phyloP scores from a whole-genome alignment of 2,329 filamentous ascomycete genomes.

The Lasiodiplodia theobromae region DNA sequence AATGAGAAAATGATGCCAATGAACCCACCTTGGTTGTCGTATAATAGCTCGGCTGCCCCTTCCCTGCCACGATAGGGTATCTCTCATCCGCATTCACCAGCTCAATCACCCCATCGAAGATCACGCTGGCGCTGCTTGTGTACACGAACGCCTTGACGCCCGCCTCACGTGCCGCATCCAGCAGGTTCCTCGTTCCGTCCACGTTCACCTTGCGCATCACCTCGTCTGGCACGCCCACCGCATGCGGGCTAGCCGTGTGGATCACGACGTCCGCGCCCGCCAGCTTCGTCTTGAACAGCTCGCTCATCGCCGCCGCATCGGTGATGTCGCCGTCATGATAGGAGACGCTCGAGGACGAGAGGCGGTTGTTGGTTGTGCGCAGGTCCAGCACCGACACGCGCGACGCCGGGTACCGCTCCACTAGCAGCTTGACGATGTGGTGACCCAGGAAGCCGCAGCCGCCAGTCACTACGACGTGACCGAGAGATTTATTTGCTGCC shows the following conservation, averaged over 20 bases:
- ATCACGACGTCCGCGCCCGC: slow-evolving; percentile 55
- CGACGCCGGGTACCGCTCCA: slow-evolving; percentile 49
- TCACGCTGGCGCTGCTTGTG: slow-evolving; percentile 59
- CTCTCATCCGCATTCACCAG: slow-evolving; percentile 59
- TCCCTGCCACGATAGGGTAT: slow-evolving; percentile 54
- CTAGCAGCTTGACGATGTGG: slow-evolving; percentile 58
- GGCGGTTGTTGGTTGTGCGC: slow-evolving; percentile 50
- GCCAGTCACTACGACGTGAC: slow-evolving; percentile 57
- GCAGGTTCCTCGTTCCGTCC: slow-evolving; percentile 57
- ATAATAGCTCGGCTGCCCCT: slow-evolving; percentile 59
- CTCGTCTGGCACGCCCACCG: slow-evolving; percentile 40
- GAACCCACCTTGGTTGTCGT: slow-evolving; percentile 55
- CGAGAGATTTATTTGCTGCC: slow-evolving; percentile 41
- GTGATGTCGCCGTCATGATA: slow-evolving; percentile 62
- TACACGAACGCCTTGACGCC: slow-evolving; percentile 62
- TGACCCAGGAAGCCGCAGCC: slow-evolving; percentile 60
- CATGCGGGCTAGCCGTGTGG: slow-evolving; percentile 54
- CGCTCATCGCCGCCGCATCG: slow-evolving; percentile 49
- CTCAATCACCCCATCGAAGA: slow-evolving; percentile 53
- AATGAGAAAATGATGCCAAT: background rate
- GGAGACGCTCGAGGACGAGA: slow-evolving; percentile 50
- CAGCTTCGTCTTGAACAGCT: slow-evolving; percentile 50
- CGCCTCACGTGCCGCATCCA: slow-evolving; percentile 55
- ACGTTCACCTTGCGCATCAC: slow-evolving; percentile 60
- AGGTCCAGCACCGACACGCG: slow-evolving; percentile 58